Conservation (phyloP, 2,329 filamentous ascomycete species). For the Fusarium oxysporum region DNA sequence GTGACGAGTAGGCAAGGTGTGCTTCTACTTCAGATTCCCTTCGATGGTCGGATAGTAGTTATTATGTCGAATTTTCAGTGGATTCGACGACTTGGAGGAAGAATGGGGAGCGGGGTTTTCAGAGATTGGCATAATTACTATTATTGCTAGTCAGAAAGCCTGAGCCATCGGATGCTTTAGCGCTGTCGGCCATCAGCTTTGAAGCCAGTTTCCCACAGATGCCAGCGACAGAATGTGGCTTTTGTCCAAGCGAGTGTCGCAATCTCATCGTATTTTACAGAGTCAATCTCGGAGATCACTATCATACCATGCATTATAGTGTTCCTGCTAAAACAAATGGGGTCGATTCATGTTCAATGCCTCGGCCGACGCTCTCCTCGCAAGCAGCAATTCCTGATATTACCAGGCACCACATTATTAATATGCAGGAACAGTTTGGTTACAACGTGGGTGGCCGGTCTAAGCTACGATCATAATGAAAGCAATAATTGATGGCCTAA, state of each 20-base stretch:
- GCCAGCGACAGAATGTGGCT: constrained; percentile 38
- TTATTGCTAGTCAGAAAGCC: constrained; percentile 33
- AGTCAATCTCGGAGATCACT: constrained; percentile 29
- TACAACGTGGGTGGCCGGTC: constrained; percentile 27
- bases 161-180: constrained; percentile 39
- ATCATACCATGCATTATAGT: constrained; percentile 23
- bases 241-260: constrained; percentile 21
- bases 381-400: constrained; percentile 30
- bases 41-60: background rate
- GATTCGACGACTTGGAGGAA: constrained; percentile 15
- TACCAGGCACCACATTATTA: constrained; percentile 28
- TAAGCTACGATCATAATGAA: constrained; percentile 22
- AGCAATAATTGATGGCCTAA: constrained; percentile 37
- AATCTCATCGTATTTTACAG: constrained; percentile 32
- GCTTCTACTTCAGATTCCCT: background rate
- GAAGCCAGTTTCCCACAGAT: constrained; percentile 30
- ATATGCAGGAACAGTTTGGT: constrained; percentile 32
- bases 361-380: constrained; percentile 7
- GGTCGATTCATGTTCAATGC: background rate
- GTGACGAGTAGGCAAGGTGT: constrained; percentile 2
- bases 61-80: constrained; percentile 13
- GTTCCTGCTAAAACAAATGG: constrained; percentile 12
- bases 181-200: constrained; percentile 26
- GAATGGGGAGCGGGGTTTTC: constrained; percentile 32
- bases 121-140: constrained; percentile 33